Conservation (phyloP, 2,329 filamentous ascomycete genomes). For the Ambrosiella xylebori region DNA sequence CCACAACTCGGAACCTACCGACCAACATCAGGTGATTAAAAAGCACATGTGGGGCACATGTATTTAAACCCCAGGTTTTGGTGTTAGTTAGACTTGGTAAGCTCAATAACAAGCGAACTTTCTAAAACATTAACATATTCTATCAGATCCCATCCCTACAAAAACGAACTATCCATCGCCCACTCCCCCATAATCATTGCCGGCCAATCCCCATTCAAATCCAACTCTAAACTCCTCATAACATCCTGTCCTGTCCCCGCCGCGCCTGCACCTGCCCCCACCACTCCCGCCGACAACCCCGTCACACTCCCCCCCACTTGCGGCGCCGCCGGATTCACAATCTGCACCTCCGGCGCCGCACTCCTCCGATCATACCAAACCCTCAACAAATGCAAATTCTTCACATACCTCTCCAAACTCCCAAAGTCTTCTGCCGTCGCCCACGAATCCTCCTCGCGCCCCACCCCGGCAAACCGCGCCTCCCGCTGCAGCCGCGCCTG, state of each 20-base stretch:
- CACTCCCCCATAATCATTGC: slow-evolving; percentile 13
- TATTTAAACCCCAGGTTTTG: too few species aligned
- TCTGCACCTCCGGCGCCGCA: slow-evolving; percentile 8
- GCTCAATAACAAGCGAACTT: too few species aligned
- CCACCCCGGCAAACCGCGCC: slow-evolving; percentile 10
- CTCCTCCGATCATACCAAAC: slow-evolving; percentile 12
- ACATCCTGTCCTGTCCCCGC: not conserved
- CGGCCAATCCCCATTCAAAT: slow-evolving; percentile 9
- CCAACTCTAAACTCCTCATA: slow-evolving; percentile 4
- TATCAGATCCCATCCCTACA: not conserved
- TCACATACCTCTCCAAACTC: slow-evolving; percentile 11
- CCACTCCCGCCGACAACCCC: too few species aligned
- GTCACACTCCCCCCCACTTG: not conserved
- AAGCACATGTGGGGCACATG: too few species aligned
- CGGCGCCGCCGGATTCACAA: slow-evolving; percentile 3
- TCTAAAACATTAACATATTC: too few species aligned
- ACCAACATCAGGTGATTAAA: too few species aligned
- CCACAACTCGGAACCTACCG: too few species aligned
- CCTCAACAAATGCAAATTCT: slow-evolving; percentile 11
- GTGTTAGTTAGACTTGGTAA: too few species aligned
- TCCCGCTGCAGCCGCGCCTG: slow-evolving; percentile 9
- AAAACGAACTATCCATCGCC: slow-evolving; percentile 11
- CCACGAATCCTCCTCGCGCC: slow-evolving; percentile 8
- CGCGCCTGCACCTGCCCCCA: not conserved
- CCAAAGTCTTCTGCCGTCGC: slow-evolving; percentile 11